A percentile compares a stretch with the other conserved stretches of the same genome.
These are phyloP conservation scores for Letharia columbiana DNA, from an alignment of 495 filamentous ascomycete species.

Conservation along the genomic window DNA sequence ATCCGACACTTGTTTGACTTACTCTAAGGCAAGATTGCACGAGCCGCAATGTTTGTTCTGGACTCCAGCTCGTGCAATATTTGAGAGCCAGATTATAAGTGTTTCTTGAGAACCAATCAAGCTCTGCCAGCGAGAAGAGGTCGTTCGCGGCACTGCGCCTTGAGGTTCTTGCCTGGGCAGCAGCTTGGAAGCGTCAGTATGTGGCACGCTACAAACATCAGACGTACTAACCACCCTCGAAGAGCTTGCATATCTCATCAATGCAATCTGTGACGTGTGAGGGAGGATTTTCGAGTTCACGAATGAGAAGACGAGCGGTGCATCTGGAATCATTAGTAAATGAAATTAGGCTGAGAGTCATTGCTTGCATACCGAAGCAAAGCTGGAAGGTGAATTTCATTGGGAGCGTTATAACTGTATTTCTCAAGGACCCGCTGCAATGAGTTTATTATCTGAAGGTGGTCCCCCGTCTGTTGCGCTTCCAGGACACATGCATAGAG, in stretches of 20 bases:
- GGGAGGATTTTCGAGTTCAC: conserved; percentile 37
- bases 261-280: conserved; percentile 23
- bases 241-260: conserved; percentile 50
- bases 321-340: conserved; percentile 28
- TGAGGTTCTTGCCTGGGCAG: conserved; percentile 38
- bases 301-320: conserved; percentile 50
- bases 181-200: conserved; percentile 31
- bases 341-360: background rate
- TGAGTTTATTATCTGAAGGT: conserved; percentile 44
- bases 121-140: conserved; percentile 50
- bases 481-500: conserved; percentile 72
- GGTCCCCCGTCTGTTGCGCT: conserved; percentile 57
- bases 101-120: conserved; percentile 75
- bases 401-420: conserved; percentile 41
- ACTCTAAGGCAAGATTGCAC: conserved; percentile 49
- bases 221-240: conserved; percentile 50
- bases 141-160: conserved; percentile 23
- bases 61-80: conserved; percentile 45
- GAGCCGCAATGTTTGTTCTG: conserved; percentile 45
- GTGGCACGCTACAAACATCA: background rate
- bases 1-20: background rate
- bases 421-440: conserved; percentile 52
- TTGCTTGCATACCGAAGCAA: conserved; percentile 44
- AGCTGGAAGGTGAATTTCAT: conserved; percentile 55
- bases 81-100: conserved; percentile 67